Base-by-base conservation (phyloP, 805 yeast species). In the Debaryomyces tyrocola region DNA sequence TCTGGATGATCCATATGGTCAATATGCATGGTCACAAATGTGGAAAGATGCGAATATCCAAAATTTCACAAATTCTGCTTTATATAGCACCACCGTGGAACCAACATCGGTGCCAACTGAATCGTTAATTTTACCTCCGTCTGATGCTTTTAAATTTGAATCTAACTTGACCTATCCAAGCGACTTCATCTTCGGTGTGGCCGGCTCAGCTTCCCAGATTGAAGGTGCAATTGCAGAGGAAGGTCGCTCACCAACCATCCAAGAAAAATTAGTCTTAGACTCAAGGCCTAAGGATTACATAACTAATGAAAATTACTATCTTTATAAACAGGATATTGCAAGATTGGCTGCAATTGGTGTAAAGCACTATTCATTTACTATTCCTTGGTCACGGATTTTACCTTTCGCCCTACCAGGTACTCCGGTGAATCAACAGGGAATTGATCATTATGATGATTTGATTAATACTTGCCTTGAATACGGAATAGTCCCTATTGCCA, bases 211-310 rank as follows among this genome's bases (percentile, higher is more conserved):
- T 12, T 57, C 62, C 20, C 73, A 67, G 52, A 58, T 66, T 39
- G 73, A 67, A 53, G 72, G 71, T 18, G 69, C 73, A n/a, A 57
- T 60, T 24, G 59, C 61, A 21, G 66, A 57, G 66, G 67, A 7
- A 55, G 66, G 38, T 53, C 64, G 3, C 72, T 70, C 11, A n/a
- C n/a, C n/a, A n/a, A 51, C 66, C 10, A 50, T 64, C 20, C 53
- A 59, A 57, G 73, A 67, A 46, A 53, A 45, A 4, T 45, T 54
- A 18, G 42, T 57, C 6, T 39, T 41, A 11, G 49, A 46, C 27
- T 36, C 38, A 15, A 38, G 39, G 18, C 57, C 59, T 4, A 52
- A 33, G n/a, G 59, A 62, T 41, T 55, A 50, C 31, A 50, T 62
- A 36, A 58, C 69, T 12, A 56, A 59, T 47, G 63, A 66, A 44